Percentiles rank a stretch among this genome's conserved stretches.
These are phyloP conservation scores for Atkinsonella texensis DNA, from an alignment of 2,329 filamentous ascomycete genomes.

Conservation along the genomic window DNA sequence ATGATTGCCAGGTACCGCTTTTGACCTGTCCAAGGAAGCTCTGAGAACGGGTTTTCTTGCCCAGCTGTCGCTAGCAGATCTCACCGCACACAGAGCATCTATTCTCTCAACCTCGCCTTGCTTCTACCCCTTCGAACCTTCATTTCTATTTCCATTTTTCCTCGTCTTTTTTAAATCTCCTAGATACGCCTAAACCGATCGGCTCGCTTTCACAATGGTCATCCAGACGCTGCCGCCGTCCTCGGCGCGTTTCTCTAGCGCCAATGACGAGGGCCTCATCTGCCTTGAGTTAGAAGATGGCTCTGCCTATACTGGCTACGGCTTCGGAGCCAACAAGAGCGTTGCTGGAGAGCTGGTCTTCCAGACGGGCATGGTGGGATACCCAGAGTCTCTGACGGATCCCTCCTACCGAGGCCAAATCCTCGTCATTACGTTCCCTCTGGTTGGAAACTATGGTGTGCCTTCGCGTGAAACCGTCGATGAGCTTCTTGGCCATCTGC, in stretches of 20 bases:
- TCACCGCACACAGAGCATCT: slow-evolving; percentile 13
- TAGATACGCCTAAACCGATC: neutral
- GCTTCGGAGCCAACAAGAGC: slow-evolving; percentile 92
- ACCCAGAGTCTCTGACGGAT: slow-evolving; percentile 85
- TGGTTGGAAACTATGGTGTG: slow-evolving; percentile 96
- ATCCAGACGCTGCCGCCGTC: slow-evolving; percentile 38
- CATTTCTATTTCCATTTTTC: neutral
- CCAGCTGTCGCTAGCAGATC: slow-evolving; percentile 22
- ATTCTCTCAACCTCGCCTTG: slow-evolving; percentile 7
- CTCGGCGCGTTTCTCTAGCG: slow-evolving; percentile 43
- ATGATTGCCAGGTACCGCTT: slow-evolving; percentile 26
- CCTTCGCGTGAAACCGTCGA: slow-evolving; percentile 78
- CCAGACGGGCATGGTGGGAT: slow-evolving; percentile 98
- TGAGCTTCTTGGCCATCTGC: slow-evolving; percentile 71
- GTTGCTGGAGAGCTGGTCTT: slow-evolving; percentile 96
- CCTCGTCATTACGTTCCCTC: slow-evolving; percentile 87
- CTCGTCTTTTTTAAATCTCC: neutral
- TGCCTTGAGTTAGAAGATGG: slow-evolving; percentile 91
- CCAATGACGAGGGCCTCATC: slow-evolving; percentile 50
- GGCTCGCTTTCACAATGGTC: slow-evolving; percentile 17
- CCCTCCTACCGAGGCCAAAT: slow-evolving; percentile 88
- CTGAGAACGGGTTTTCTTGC: slow-evolving; percentile 27
- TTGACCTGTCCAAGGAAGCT: slow-evolving; percentile 24
- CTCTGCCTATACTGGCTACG: slow-evolving; percentile 82
- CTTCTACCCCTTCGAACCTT: slow-evolving; percentile 18